A percentile compares a stretch with the other conserved stretches of the same genome.
phyloP scores from a whole-genome alignment of 2,329 filamentous ascomycete species.

The Ophiostoma montium region DNA sequence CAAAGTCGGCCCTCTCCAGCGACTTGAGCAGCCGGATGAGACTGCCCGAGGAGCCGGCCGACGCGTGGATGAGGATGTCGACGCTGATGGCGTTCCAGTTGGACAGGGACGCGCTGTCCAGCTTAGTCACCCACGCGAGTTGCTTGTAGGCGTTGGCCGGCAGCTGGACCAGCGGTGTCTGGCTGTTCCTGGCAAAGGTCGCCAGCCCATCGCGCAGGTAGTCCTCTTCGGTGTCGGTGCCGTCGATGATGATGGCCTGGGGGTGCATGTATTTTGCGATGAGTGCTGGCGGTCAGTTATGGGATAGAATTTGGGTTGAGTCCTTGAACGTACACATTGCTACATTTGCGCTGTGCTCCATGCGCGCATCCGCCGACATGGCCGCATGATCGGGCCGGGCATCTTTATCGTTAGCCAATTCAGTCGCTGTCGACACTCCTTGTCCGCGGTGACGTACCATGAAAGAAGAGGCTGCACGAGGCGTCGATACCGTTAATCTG shows the following conservation, averaged over 20 bases:
- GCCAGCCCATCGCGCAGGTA: constrained; percentile 52
- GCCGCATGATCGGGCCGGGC: constrained; percentile 61
- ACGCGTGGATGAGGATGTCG: constrained; percentile 73
- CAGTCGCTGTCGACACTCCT: too few relatives aligned
- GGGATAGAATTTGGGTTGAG: constrained; percentile 9
- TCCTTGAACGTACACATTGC: constrained; percentile 40
- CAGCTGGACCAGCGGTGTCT: constrained; percentile 59
- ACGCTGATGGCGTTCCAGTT: constrained; percentile 67
- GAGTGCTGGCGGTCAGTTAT: constrained; percentile 31
- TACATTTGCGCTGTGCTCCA: constrained; percentile 48
- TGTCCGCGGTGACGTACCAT: constrained; percentile 27
- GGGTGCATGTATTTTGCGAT: constrained; percentile 64
- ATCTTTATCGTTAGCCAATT: constrained; percentile 35
- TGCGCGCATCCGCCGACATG: constrained; percentile 55
- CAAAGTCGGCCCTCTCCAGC: constrained; percentile 61
- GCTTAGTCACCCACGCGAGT: constrained; percentile 61
- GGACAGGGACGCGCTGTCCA: constrained; percentile 58
- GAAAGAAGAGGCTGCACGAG: constrained; percentile 49
- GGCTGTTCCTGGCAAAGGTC: constrained; percentile 34
- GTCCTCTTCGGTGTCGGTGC: constrained; percentile 47
- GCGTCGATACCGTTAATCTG: constrained; percentile 67
- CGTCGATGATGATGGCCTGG: constrained; percentile 61
- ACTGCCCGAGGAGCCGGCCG: constrained; percentile 54
- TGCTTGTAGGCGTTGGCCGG: constrained; percentile 48
- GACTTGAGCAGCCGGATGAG: constrained; percentile 66